Conservation (phyloP, 768 basidiomycete species). For the Sistotremastrum suecicum region DNA sequence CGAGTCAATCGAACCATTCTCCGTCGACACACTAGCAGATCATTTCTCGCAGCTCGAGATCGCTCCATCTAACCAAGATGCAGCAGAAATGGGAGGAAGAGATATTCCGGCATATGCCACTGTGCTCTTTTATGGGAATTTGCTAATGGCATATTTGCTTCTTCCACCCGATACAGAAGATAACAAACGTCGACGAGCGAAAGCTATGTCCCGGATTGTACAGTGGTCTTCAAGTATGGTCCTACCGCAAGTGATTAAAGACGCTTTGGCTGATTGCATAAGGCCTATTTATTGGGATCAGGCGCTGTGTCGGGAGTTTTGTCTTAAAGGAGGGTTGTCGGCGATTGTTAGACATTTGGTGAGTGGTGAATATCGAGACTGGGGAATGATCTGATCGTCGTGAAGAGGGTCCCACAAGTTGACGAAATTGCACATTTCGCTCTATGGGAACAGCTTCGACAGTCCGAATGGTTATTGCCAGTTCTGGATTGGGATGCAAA, state of each 20-base stretch:
- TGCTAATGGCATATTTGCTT: slow-evolving; percentile 13
- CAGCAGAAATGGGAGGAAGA: slow-evolving; percentile 7
- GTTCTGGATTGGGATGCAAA: no score
- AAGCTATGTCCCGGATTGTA: slow-evolving; percentile 12
- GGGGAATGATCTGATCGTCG: no score
- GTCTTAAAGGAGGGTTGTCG: slow-evolving; percentile 14
- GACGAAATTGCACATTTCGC: no score
- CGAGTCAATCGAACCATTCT: slow-evolving; percentile 5
- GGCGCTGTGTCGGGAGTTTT: slow-evolving; percentile 9
- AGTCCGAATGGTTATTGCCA: no score
- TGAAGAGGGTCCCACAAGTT: no score
- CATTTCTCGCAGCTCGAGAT: no score
- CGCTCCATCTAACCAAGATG: neutral
- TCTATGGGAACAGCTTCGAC: no score
- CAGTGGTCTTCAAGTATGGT: slow-evolving; percentile 10
- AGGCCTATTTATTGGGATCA: slow-evolving; percentile 14
- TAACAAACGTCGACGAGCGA: slow-evolving; percentile 8
- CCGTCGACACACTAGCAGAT: slow-evolving; percentile 13
- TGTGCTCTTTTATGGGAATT: slow-evolving; percentile 13
- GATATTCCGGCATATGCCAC: slow-evolving; percentile 14
- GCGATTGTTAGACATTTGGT: slow-evolving; percentile 16
- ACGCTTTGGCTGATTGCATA: slow-evolving; percentile 15
- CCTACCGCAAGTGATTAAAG: slow-evolving; percentile 11
- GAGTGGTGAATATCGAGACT: neutral
- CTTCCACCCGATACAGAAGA: slow-evolving; percentile 4